A percentile compares a stretch with the other conserved stretches of the same genome.
Conservation (phyloP, 2,329 filamentous ascomycete genomes). For the Verticillium dahliae region DNA sequence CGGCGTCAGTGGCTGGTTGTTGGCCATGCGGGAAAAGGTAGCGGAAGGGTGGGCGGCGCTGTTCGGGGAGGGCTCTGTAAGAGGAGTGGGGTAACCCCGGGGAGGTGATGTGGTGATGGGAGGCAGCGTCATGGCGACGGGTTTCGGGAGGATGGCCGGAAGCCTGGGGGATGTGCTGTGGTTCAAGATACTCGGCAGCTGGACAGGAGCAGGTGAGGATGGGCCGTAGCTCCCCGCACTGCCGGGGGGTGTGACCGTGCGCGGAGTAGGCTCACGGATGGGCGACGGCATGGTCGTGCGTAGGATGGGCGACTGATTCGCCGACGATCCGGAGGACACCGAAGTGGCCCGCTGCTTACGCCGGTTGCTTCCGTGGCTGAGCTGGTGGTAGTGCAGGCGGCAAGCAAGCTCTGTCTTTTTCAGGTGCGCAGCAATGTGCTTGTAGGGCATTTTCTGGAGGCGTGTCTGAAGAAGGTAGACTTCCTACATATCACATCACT, state of each 20-base stretch:
- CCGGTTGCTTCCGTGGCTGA: conserved; percentile 75
- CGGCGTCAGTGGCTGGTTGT: conserved; percentile 26
- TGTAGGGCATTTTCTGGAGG: conserved; percentile 84
- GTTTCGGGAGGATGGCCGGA: conserved; percentile 62
- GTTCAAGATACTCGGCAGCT: conserved; percentile 46
- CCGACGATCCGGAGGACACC: conserved; percentile 58
- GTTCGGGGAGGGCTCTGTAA: conserved; percentile 27
- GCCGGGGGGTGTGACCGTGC: conserved; percentile 41
- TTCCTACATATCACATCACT: conserved; percentile 46
- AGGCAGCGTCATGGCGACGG: conserved; percentile 41
- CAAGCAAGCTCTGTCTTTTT: conserved; percentile 87
- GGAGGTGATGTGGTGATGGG: conserved; percentile 26
- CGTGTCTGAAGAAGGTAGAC: conserved; percentile 78
- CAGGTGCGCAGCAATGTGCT: conserved; percentile 77
- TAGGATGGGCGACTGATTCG: conserved; percentile 44
- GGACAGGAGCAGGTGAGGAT: conserved; percentile 38
- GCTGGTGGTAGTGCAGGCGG: conserved; percentile 80
- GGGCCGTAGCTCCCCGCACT: conserved; percentile 37
- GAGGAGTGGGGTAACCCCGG: conserved; percentile 31
- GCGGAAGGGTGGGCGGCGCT: conserved; percentile 38
- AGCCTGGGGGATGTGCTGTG: conserved; percentile 43
- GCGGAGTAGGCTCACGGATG: conserved; percentile 39
- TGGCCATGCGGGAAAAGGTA: conserved; percentile 24
- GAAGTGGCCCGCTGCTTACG: conserved; percentile 66
- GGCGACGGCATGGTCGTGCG: conserved; percentile 42